Percentiles rank a stretch among this genome's conserved stretches.
These are phyloP conservation scores for Paspalum vaginatum DNA, from an alignment of 176 grass and related monocot genomes.

Conservation along the genomic window DNA sequence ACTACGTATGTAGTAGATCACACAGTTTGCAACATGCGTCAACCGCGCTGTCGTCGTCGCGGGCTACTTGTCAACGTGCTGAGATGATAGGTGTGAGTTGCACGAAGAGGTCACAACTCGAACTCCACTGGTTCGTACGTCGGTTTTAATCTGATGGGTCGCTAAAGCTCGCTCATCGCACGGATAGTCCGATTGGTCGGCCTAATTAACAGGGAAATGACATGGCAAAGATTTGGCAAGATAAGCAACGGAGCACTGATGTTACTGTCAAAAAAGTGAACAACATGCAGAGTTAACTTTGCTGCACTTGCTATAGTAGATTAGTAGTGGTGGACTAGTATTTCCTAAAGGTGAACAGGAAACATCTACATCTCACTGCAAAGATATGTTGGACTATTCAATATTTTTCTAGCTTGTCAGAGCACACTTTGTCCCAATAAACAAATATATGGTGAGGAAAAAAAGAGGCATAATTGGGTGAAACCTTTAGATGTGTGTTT, in stretches of 20 bases:
- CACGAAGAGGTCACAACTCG: neutral
- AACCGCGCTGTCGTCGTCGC: neutral
- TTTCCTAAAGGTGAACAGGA: slow-evolving; percentile 7
- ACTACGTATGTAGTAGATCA: neutral
- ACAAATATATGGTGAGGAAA: neutral
- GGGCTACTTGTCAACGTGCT: neutral
- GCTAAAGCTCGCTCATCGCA: neutral
- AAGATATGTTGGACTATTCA: neutral
- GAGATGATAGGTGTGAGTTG: neutral
- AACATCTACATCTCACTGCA: neutral
- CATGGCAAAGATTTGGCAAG: slow-evolving; percentile 1
- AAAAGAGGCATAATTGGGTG: neutral
- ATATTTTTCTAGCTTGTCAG: neutral
- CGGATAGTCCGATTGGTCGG: slow-evolving; percentile 3
- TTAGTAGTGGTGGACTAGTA: neutral
- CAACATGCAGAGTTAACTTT: neutral
- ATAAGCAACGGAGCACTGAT: slow-evolving; percentile 17
- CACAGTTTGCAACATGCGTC: neutral
- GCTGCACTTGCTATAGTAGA: neutral
- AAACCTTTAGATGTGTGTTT: neutral
- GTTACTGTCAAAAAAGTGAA: slow-evolving; percentile 3
- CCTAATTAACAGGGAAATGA: slow-evolving; percentile 14
- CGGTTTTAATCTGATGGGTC: neutral
- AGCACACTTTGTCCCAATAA: neutral
- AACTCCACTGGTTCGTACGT: neutral